phyloP scores from a whole-genome alignment of 2,329 filamentous ascomycete genomes.

The Cordyceps fumosorosea region DNA sequence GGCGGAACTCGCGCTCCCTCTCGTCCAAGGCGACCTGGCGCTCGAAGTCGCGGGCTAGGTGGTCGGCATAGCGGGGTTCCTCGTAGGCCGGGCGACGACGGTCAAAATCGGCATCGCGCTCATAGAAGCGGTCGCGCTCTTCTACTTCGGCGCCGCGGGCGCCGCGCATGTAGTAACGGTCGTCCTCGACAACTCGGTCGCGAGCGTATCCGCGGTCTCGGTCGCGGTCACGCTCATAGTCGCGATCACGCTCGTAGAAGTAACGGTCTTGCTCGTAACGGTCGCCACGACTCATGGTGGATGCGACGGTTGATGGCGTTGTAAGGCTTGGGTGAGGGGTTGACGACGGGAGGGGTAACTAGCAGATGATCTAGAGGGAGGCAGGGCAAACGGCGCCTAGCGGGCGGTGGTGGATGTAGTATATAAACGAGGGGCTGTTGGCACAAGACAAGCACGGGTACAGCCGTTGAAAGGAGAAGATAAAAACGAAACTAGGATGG shows the following conservation, averaged over 20 bases:
- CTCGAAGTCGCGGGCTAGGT: slow-evolving; percentile 34
- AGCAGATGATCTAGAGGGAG: not conserved
- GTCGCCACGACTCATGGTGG: slow-evolving; percentile 13
- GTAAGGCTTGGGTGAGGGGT: not conserved
- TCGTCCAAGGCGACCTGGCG: slow-evolving; percentile 47
- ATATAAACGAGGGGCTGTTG: not conserved
- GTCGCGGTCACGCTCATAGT: slow-evolving; percentile 40
- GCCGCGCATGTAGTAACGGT: slow-evolving; percentile 37
- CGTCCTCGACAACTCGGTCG: slow-evolving; percentile 46
- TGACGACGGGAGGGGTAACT: not conserved
- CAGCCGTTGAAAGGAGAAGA: not conserved
- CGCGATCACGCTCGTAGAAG: slow-evolving; percentile 14
- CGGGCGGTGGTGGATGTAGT: not conserved
- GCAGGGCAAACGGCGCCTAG: not conserved
- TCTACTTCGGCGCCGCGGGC: slow-evolving; percentile 36
- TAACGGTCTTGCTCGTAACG: slow-evolving; percentile 13
- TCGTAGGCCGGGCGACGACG: slow-evolving; percentile 49
- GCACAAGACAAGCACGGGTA: not conserved
- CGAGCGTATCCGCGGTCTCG: slow-evolving; percentile 32
- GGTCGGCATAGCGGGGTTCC: slow-evolving; percentile 32
- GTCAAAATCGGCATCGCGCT: slow-evolving; percentile 32
- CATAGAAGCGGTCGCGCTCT: slow-evolving; percentile 37
- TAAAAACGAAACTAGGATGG: not conserved
- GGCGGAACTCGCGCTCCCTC: slow-evolving; percentile 44
- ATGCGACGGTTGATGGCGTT: not conserved